Evolutionary conservation across 352 stramenopile species (phyloP).

Genomic region (Phytophthora fragariae): DNA sequence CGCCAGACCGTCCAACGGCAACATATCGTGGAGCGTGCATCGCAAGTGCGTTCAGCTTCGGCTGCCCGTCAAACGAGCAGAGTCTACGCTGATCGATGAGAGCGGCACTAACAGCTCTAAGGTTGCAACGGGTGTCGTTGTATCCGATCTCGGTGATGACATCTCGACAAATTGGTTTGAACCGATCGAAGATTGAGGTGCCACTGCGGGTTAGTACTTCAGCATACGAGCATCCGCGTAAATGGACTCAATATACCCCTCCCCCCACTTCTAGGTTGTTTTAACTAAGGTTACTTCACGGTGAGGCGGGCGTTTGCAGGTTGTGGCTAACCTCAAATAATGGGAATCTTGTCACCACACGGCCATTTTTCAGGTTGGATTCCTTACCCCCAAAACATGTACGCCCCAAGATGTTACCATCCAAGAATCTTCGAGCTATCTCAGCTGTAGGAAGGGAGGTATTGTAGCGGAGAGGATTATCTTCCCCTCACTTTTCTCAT

Average conservation of each 20-base stretch:
- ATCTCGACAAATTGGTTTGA: neutral
- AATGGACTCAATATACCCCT: neutral
- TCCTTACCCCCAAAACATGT: neutral
- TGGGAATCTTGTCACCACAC: too few relatives aligned
- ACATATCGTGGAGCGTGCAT: neutral
- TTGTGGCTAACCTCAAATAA: too few relatives aligned
- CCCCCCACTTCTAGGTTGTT: too few relatives aligned
- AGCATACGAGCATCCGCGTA: too few relatives aligned
- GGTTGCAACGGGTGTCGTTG: neutral
- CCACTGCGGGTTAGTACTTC: too few relatives aligned
- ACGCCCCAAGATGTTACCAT: neutral
- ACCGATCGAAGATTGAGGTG: too few relatives aligned
- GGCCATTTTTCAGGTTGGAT: too few relatives aligned
- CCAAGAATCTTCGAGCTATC: neutral
- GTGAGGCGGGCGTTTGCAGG: too few relatives aligned
- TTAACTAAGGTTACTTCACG: too few relatives aligned
- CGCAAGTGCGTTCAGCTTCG: conserved; percentile 3
- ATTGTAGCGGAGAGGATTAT: neutral
- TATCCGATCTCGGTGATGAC: neutral
- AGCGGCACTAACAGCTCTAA: neutral
- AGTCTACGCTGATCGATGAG: neutral
- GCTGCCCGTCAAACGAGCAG: neutral
- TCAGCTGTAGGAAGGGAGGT: neutral
- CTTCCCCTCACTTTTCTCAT: neutral
- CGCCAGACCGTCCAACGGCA: neutral